These are phyloP conservation scores for Glonium stellatum DNA, from an alignment of 495 filamentous ascomycete genomes.

Conservation along the genomic window DNA sequence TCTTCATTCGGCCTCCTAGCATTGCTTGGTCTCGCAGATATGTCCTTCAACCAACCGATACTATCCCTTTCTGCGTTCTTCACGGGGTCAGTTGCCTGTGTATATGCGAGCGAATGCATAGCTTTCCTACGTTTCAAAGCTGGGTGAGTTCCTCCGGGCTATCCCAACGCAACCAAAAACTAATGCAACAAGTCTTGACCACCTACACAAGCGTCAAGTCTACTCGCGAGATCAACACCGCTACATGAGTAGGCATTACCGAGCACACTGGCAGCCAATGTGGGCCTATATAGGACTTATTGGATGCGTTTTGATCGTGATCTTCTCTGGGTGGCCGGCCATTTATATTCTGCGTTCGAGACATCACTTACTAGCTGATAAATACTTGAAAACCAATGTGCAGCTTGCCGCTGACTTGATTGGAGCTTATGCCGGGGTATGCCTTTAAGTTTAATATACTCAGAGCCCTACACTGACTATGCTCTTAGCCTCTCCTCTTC, in stretches of 20 bases:
- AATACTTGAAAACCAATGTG: not conserved
- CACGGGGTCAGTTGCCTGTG: slow-evolving; percentile 35
- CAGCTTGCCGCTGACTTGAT: slow-evolving; percentile 3
- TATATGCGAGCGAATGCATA: slow-evolving; percentile 41
- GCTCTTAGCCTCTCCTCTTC: not conserved
- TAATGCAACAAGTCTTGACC: not conserved
- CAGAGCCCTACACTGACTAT: not conserved
- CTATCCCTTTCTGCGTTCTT: slow-evolving; percentile 33
- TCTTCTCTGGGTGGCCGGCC: slow-evolving; percentile 30
- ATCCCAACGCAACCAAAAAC: not conserved
- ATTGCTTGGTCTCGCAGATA: slow-evolving; percentile 32
- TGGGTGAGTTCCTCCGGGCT: slow-evolving; percentile 27
- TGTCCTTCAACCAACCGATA: slow-evolving; percentile 30
- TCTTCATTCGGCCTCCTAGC: slow-evolving; percentile 24
- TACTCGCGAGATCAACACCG: slow-evolving; percentile 12
- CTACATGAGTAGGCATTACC: slow-evolving; percentile 27
- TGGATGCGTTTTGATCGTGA: slow-evolving; percentile 19
- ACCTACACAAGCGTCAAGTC: not conserved
- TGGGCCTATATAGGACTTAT: slow-evolving; percentile 31
- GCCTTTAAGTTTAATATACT: not conserved
- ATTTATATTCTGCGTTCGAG: slow-evolving; percentile 19
- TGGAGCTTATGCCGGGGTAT: slow-evolving; percentile 1
- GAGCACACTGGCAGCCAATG: slow-evolving; percentile 33
- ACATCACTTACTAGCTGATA: not conserved
- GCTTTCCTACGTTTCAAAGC: slow-evolving; percentile 41